Percentiles rank a stretch among this genome's conserved stretches.
Conservation (phyloP, 208 protist species). For the Acanthamoeba healyi region DNA sequence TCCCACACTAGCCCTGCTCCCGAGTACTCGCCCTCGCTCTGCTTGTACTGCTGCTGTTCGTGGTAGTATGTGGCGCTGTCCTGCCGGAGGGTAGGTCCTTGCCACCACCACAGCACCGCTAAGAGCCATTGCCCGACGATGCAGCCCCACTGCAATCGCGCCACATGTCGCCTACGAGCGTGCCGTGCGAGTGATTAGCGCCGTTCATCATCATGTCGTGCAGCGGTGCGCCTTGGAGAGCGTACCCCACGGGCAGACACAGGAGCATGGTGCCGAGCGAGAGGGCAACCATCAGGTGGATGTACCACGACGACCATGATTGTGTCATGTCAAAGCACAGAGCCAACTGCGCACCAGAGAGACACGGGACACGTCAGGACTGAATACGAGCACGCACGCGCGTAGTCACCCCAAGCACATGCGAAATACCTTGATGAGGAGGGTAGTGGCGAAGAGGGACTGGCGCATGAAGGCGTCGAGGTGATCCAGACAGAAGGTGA, state of each 20-base stretch:
- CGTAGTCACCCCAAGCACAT: too few relatives aligned
- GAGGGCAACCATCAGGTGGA: not conserved
- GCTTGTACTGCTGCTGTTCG: too few relatives aligned
- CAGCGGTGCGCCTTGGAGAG: too few relatives aligned
- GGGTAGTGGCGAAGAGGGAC: not conserved
- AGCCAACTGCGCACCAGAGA: too few relatives aligned
- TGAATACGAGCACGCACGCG: too few relatives aligned
- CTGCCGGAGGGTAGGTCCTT: not conserved
- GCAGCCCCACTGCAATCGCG: not conserved
- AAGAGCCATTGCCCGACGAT: conserved; percentile 27
- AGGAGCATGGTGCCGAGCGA: conserved; percentile 10
- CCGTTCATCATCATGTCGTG: too few relatives aligned
- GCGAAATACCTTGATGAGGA: conserved; percentile 43
- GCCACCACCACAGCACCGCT: conserved; percentile 1
- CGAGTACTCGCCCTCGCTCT: too few relatives aligned
- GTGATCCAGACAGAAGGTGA: conserved; percentile 3
- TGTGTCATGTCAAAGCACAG: not conserved
- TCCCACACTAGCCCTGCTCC: not conserved
- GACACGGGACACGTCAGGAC: too few relatives aligned
- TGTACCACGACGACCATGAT: not conserved
- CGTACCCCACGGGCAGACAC: not conserved
- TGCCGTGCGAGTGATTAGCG: too few relatives aligned
- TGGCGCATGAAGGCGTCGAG: conserved; percentile 31
- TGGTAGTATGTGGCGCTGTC: too few relatives aligned
- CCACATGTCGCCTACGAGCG: not conserved